Base-by-base conservation (phyloP, 345 rosid species). In the Sonneratia caseolaris region DNA sequence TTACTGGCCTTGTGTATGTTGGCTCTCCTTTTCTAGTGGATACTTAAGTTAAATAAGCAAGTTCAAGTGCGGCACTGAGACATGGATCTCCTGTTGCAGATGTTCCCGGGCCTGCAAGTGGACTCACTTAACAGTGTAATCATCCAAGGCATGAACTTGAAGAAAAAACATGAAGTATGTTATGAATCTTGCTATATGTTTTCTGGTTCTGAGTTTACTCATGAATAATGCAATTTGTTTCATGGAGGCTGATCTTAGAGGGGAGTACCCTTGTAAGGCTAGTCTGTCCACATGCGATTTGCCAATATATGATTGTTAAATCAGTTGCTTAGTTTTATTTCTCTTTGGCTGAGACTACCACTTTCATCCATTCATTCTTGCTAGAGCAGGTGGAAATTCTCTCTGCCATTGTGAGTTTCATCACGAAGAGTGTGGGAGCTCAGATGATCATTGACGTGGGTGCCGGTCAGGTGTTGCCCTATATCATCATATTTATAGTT, bases 121-220 rank as follows among this genome's bases (percentile, higher is more conserved):
- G 78, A 77, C 42, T 76, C 91, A 12, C 83, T 89, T 68, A 77
- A 77, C 74, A 82, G 81, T n/a, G 96, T 91, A 66, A 93, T 91
- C 74, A 72, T 87, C 15, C 98, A 88, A 83, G 98, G 97, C 72
- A 89, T 94, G 98, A 94, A 85, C 83, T 37, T 76, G 70, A 91
- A 94, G 93, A 91, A 94, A 77, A 87, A 84, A 70, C 98, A 94
- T 71, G 98, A 94, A 83, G 97, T 93, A 73, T 70, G 80, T 73
- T 24, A 37, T 62, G 38, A 27, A 8, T 62, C 38, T 62, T 27
- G 2, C 64, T 35, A 35, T 24, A 27, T 62, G 0, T 32, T 62
- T 7, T 62, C 27, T 62, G 66, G 12, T 11, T 12, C 66, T 62
- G 37, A 35, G 32, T 62, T 62, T 62, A 62, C 38, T 27, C 5